Evolutionary conservation across 2,329 filamentous ascomycete genomes (phyloP).

Genomic region (Beauveria rudraprayagi): DNA sequence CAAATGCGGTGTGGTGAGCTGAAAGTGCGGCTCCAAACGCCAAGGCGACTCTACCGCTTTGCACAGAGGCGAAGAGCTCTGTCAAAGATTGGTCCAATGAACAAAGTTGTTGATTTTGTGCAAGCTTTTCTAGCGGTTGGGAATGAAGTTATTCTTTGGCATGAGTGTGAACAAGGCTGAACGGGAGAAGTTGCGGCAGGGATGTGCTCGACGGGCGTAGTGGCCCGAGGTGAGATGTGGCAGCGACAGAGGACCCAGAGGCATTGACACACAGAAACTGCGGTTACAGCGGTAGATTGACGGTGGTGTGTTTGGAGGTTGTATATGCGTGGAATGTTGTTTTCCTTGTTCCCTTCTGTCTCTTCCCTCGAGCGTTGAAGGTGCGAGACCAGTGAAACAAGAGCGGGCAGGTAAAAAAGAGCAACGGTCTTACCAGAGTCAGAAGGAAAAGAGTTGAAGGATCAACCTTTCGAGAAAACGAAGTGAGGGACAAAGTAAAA

Average conservation of each 20-base stretch:
- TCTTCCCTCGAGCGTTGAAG: background rate
- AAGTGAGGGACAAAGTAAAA: background rate
- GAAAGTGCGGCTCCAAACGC: background rate
- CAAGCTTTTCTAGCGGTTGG: background rate
- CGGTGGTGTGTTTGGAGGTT: background rate
- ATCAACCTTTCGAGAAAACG: background rate
- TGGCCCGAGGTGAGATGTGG: slow-evolving; percentile 1
- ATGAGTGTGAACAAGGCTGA: background rate
- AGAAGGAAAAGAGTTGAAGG: background rate
- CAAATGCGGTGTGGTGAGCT: background rate
- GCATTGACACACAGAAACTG: slow-evolving; percentile 2
- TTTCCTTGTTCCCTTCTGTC: background rate
- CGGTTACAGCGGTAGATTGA: background rate
- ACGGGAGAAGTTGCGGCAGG: background rate
- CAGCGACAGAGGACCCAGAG: background rate
- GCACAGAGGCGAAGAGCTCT: background rate
- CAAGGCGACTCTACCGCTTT: background rate
- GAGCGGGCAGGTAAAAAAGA: too few relatives aligned
- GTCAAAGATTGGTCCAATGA: background rate
- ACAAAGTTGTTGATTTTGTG: background rate
- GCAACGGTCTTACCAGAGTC: background rate
- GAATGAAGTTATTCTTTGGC: background rate
- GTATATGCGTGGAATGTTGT: background rate
- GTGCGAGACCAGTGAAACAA: background rate
- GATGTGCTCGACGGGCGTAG: background rate